A percentile compares a stretch with the other conserved stretches of the same genome.
Conservation (phyloP, 2,329 filamentous ascomycete genomes). For the Trichoderma endophyticum region DNA sequence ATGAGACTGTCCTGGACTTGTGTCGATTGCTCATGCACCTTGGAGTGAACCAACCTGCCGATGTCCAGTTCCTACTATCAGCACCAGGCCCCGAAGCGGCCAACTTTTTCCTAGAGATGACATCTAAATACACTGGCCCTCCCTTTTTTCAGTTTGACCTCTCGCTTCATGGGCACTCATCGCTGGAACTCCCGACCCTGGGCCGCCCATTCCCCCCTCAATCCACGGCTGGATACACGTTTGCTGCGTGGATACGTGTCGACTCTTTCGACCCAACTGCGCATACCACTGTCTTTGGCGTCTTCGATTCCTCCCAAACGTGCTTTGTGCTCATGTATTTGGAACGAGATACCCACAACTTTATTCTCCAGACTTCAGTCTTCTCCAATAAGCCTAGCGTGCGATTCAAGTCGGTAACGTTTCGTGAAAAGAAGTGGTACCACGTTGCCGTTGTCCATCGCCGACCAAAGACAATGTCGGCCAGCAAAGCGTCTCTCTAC, state of each 20-base stretch:
- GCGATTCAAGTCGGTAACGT: conserved; percentile 80
- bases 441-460: conserved; percentile 88
- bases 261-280: conserved; percentile 79
- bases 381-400: conserved; percentile 83
- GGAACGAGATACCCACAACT: conserved; percentile 87
- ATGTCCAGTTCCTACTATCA: conserved; percentile 71
- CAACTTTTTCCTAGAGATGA: conserved; percentile 69
- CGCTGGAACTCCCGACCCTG: conserved; percentile 83
- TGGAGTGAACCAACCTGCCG: conserved; percentile 75
- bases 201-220: conserved; percentile 81
- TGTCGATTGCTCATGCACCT: conserved; percentile 68
- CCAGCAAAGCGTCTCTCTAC: conserved; percentile 82
- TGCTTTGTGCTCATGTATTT: conserved; percentile 94
- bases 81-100: conserved; percentile 53
- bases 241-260: conserved; percentile 83
- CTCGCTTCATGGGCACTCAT: conserved; percentile 81
- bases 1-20: conserved; percentile 59
- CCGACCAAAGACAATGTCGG: conserved; percentile 68
- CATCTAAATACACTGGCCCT: conserved; percentile 71
- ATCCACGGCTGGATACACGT: conserved; percentile 79
- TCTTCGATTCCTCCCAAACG: conserved; percentile 85
- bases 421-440: conserved; percentile 81
- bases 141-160: conserved; percentile 93
- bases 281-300: conserved; percentile 94
- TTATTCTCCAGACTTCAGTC: conserved; percentile 95